Evolutionary conservation across 345 rosid genomes (phyloP), one percentile per base, ranked within the genome.

Genomic region (Cochlearia excelsa): DNA sequence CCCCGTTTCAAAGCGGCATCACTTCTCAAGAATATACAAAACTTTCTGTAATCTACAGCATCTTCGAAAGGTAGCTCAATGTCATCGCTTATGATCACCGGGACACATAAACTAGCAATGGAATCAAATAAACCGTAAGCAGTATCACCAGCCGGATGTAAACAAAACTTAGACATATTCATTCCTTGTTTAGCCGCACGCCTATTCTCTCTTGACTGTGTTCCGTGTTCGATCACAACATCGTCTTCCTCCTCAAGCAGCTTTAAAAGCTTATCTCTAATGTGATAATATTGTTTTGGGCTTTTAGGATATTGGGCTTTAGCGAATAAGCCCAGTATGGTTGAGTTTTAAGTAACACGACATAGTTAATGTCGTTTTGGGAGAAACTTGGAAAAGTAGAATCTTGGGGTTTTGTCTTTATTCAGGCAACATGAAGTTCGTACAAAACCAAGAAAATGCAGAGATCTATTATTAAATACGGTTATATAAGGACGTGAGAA

Each of bases 41-140:
- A 80, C 74, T 81, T 86, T 58, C 71, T 82, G 59, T 92, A 88
- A 60, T 92, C 87, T 74, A 92, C 78, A 28, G 77, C 74, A 70
- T 88, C 92, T 74, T 92, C 98, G 50, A 92, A 88, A 33, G 98
- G 98, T 65, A 92, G 74, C 78, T 92, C 96, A 29, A 88, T 86
- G 16, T 75, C 66, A 62, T 84, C 95, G 65, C 96, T 86, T 58
- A 88, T 73, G 30, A 92, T 83, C 54, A 92, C 90, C 2, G 96
- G 98, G 54, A 92, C 74, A 70, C 98, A 91, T 84, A 92, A 76
- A 81, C 95, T 92, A 40, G 82, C 88, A 44, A 92, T 84, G 55
- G 95, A 57, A 79, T 92, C 96, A 74, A 88, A 92, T 7, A 92
- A 84, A 47, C 95, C 76, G 74, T 93, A 86, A 53, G 96, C 93